Percentiles rank a stretch among this genome's conserved stretches.
Conservation (phyloP, 441 rosid species). For the Erodium chrysanthum region DNA sequence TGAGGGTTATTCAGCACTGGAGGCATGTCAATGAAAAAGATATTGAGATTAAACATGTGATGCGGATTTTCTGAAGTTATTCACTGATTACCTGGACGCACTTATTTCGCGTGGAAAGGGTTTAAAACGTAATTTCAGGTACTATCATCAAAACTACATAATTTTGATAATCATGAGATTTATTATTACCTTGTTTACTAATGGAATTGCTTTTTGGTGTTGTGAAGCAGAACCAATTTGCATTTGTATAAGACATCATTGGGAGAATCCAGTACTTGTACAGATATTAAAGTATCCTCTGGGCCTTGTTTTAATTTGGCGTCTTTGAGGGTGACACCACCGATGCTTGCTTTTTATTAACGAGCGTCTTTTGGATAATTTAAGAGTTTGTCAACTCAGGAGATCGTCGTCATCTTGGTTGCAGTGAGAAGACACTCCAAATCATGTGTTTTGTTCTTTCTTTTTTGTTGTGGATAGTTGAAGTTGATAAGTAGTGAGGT, state of each 20-base stretch:
- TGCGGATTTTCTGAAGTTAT: slow-evolving; percentile 14
- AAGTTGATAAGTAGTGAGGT: neutral
- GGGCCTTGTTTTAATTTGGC: slow-evolving; percentile 19
- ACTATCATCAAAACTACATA: slow-evolving; percentile 9
- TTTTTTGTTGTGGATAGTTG: slow-evolving; percentile 7
- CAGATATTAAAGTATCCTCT: slow-evolving; percentile 20
- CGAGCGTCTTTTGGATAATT: slow-evolving; percentile 26
- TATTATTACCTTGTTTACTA: neutral
- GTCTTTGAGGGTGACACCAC: slow-evolving; percentile 16
- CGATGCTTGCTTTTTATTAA: slow-evolving; percentile 27
- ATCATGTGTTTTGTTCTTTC: slow-evolving; percentile 3
- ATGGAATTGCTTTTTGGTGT: neutral
- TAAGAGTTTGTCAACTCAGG: slow-evolving; percentile 1
- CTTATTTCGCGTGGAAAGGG: slow-evolving; percentile 20
- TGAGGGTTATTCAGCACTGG: slow-evolving; percentile 17
- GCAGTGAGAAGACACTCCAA: slow-evolving; percentile 11
- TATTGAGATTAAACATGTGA: slow-evolving; percentile 15
- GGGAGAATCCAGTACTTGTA: slow-evolving; percentile 21
- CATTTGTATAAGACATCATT: slow-evolving; percentile 11
- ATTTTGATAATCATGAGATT: no score
- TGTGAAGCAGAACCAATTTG: slow-evolving; percentile 22
- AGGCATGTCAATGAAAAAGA: slow-evolving; percentile 4
- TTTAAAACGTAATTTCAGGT: slow-evolving; percentile 32
- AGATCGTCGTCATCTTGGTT: slow-evolving; percentile 10
- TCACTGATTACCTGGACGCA: slow-evolving; percentile 17